Evolutionary conservation across 345 rosid genomes (phyloP), one percentile per base, ranked within the genome.

Genomic region (Xanthoceras sorbifolium): DNA sequence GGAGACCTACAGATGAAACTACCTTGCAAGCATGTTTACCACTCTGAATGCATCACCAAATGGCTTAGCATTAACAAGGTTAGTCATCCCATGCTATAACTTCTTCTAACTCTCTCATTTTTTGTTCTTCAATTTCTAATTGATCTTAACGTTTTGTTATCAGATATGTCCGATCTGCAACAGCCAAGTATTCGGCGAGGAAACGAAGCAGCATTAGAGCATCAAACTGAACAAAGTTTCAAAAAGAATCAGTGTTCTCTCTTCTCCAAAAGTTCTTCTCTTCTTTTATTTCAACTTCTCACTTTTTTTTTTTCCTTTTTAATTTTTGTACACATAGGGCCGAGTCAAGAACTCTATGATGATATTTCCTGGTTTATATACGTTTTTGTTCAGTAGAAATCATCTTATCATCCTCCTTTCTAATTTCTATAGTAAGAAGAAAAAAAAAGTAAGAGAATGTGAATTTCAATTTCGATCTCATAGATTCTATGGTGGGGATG

Each of bases 61-160:
- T 91, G 95, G 93, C 91, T 87, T 48, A 79, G 87, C 76, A 89
- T 91, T 79, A 91, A 86, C 85, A 89, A 89, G 93, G 95, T 86
- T 42, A 70, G 83, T 69, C 32, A n/a, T n/a, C n/a, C n/a, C 28
- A 74, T 70, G 60, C 40, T 64, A 28, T 6, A 4, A 17, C 17
- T 18, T 50, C 55, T 50, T 15, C 55, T 3, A 57, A 57, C 28
- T 57, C 62, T 57, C 67, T 69, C n/a, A n/a, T n/a, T 15, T 62
- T 71, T 9, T 20, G 25, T 55, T 70, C 31, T 23, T 29, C 20
- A 66, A 42, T 57, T 57, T 32, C 31, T 70, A 15, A 40, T 36
- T 50, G 20, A 71, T 69, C 54, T 22, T 65, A 20, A 63, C 46
- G 6, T 15, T 80, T 12, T 32, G 68, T 52, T 31, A 17, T 72